Conservation (phyloP, 257 asterid species). For the Gardenia jasminoides region DNA sequence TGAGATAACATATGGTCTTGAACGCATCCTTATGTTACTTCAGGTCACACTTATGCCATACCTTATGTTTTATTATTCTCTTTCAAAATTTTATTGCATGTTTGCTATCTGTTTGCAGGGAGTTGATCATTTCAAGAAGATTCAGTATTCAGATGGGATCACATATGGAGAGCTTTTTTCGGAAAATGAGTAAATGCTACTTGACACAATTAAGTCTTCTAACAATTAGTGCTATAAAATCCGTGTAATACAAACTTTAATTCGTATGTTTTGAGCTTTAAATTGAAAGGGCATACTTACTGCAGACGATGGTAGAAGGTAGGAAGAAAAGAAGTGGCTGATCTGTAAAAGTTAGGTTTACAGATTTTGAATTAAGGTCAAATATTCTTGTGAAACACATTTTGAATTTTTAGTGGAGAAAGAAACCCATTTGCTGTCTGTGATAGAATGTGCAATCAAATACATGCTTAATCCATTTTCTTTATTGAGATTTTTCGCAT, state of each 20-base stretch:
- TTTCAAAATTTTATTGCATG: conserved; percentile 8
- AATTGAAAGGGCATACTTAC: background rate
- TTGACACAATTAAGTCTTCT: background rate
- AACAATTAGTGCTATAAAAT: background rate
- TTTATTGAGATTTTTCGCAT: background rate
- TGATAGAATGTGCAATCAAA: background rate
- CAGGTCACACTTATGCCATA: conserved; percentile 57
- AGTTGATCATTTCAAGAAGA: conserved; percentile 96
- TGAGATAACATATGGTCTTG: conserved; percentile 97
- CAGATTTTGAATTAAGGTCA: background rate
- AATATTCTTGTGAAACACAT: background rate
- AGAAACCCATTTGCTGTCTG: background rate
- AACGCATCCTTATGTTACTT: conserved; percentile 94
- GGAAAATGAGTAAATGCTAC: conserved; percentile 74
- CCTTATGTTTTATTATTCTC: conserved; percentile 19
- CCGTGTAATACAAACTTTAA: background rate
- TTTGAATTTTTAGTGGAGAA: background rate
- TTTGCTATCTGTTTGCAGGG: conserved; percentile 57
- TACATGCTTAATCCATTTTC: background rate
- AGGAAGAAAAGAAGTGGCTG: background rate
- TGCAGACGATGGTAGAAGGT: background rate
- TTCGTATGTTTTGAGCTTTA: conserved; percentile 3
- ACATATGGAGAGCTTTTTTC: conserved; percentile 94
- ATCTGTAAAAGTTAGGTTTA: background rate
- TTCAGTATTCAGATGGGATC: conserved; percentile 92